These are phyloP conservation scores for Wickerhamomyces ciferrii DNA, from an alignment of 805 yeast genomes.

Conservation along the genomic window DNA sequence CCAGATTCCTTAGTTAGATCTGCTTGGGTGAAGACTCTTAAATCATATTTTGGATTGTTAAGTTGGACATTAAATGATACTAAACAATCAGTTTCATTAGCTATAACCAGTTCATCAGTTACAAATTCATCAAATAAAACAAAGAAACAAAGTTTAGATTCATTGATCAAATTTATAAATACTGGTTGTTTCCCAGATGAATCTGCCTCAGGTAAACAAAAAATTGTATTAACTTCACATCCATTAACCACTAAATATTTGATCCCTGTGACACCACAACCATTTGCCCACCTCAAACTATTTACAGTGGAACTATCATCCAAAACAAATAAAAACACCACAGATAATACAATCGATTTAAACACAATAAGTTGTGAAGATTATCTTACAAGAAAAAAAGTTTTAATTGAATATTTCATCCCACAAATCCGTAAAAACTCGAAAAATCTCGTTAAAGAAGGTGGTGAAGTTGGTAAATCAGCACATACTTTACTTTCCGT, in stretches of 20 bases:
- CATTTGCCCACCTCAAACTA: conserved; percentile 59
- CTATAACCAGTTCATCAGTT: conserved; percentile 26
- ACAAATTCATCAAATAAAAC: conserved; percentile 12
- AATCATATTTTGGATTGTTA: conserved; percentile 61
- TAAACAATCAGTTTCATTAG: conserved; percentile 23
- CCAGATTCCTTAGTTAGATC: conserved; percentile 52
- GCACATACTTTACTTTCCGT: conserved; percentile 25
- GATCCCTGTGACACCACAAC: conserved; percentile 52
- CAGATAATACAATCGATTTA: conserved; percentile 26
- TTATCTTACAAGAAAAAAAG: conserved; percentile 44
- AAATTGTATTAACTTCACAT: conserved; percentile 27
- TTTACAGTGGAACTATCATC: conserved; percentile 37
- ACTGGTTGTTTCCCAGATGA: conserved; percentile 29
- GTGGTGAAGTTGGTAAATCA: conserved; percentile 63
- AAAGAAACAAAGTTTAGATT: conserved; percentile 28
- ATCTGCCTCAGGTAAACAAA: conserved; percentile 10
- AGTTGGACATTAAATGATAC: conserved; percentile 58
- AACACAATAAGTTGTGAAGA: conserved; percentile 56
- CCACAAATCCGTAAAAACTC: conserved; percentile 46
- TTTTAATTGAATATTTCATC: conserved; percentile 48
- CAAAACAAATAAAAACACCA: conserved; percentile 8
- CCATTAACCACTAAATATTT: conserved; percentile 47
- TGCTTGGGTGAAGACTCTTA: conserved; percentile 65
- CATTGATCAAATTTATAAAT: conserved; percentile 36
- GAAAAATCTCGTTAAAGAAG: conserved; percentile 51